Evolutionary conservation across 495 filamentous ascomycete species (phyloP).

Genomic region (Aspergillus sclerotioniger): DNA sequence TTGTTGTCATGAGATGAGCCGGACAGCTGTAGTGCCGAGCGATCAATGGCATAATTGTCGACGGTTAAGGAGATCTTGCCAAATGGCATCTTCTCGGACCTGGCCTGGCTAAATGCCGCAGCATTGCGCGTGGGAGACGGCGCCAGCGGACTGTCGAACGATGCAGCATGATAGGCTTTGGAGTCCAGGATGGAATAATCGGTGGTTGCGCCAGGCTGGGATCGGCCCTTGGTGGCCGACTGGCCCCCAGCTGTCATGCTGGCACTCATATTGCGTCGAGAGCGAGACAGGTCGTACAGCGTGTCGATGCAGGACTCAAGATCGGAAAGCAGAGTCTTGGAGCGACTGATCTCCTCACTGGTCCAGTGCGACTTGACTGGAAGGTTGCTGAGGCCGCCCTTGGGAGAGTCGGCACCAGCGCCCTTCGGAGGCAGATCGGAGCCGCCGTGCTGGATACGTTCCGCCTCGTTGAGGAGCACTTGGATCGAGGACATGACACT

Average conservation of each 20-base stretch:
- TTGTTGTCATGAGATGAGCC: slow-evolving; percentile 43
- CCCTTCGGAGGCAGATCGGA: slow-evolving; percentile 40
- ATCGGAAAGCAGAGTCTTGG: slow-evolving; percentile 65
- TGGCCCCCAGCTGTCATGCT: slow-evolving; percentile 40
- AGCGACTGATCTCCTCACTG: slow-evolving; percentile 46
- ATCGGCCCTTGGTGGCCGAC: slow-evolving; percentile 24
- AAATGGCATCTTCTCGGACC: slow-evolving; percentile 16
- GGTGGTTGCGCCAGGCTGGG: slow-evolving; percentile 17
- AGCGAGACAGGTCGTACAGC: slow-evolving; percentile 79
- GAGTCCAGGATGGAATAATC: slow-evolving; percentile 18
- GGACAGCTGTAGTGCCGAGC: slow-evolving; percentile 43
- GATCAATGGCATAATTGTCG: slow-evolving; percentile 40
- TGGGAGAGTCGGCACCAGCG: slow-evolving; percentile 34
- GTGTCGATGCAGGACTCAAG: slow-evolving; percentile 85
- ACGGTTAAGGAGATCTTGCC: slow-evolving; percentile 19
- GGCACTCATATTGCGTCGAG: slow-evolving; percentile 54
- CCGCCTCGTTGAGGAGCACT: slow-evolving; percentile 80
- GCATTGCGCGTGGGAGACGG: slow-evolving; percentile 23
- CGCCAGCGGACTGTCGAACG: slow-evolving; percentile 31
- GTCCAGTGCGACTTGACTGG: slow-evolving; percentile 49
- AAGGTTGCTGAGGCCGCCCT: slow-evolving; percentile 32
- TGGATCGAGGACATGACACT: slow-evolving; percentile 90
- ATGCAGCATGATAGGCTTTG: slow-evolving; percentile 27
- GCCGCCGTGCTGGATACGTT: slow-evolving; percentile 65
- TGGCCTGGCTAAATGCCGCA: slow-evolving; percentile 10